Evolutionary conservation across 2,329 filamentous ascomycete species (phyloP), one percentile per base, ranked within the genome.

Genomic region (Lachnellula hyalina): DNA sequence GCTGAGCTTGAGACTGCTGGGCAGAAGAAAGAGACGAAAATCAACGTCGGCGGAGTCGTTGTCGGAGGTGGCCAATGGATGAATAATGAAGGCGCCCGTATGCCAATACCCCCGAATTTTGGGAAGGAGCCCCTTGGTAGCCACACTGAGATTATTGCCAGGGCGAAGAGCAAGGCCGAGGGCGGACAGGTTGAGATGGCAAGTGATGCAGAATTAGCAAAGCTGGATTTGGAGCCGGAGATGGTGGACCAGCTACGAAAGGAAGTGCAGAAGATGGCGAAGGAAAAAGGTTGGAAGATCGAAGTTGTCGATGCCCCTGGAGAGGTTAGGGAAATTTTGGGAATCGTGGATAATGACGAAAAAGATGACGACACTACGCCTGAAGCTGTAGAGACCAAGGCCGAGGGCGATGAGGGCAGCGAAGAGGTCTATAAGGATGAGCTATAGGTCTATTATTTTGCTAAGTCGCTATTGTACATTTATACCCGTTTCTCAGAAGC

Each of bases 201-300:
- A 51, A 81, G 78, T 4, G 78, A 83, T 28, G 82, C 86, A 36
- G 84, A 92, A 59, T 75, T 95, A 38, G 81, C 84, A 65, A 80
- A 82, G 63, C 73, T 89, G 45, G 82, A 87, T 14, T 54, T 69
- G 2, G 66, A 68, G 51, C 80, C 81, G 0, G 79, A 85, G 47
- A 77, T 85, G 44, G 77, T 96, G 3, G 84, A 92, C 63, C 77
- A 84, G 46, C 75, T 96, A 67, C 81, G 81, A 64, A 78, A 84
- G 59, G 77, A 89, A 66, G 72, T 96, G 55, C 78, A 88, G 67
- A 80, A 83, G 63, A 67, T 88, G 41, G 89, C 89, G 0, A 81
- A 84, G 2, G 83, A 86, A 7, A 81, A 84, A 61, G 83, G 84
- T 15, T 96, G 91, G 90, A 87, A 85, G 64, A 74, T 96, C 56